Percentiles rank a stretch among this genome's conserved stretches.
Conservation (phyloP, 805 yeast species). For the Yamadazyma paraphyllophila region DNA sequence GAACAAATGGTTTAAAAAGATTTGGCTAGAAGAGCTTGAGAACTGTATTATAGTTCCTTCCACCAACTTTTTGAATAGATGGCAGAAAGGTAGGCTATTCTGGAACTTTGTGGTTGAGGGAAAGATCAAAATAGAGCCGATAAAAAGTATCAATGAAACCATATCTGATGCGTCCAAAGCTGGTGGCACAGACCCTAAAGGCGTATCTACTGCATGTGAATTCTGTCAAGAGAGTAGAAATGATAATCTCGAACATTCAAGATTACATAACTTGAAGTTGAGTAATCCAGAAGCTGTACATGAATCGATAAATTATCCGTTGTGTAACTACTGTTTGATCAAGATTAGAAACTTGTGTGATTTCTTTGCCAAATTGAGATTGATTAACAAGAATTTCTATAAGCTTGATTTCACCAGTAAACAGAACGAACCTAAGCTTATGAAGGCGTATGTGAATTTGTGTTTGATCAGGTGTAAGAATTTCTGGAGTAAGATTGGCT, state of each 20-base stretch:
- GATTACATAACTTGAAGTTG: slow-evolving; percentile 66
- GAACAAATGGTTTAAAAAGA: slow-evolving; percentile 58
- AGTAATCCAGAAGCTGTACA: slow-evolving; percentile 30
- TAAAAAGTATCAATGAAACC: slow-evolving; percentile 76
- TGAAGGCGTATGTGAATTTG: slow-evolving; percentile 52
- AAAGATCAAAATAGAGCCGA: slow-evolving; percentile 79
- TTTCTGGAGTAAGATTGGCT: slow-evolving; percentile 82
- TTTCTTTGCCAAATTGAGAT: slow-evolving; percentile 70
- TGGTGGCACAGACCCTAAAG: slow-evolving; percentile 50
- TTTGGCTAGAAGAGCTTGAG: slow-evolving; percentile 77
- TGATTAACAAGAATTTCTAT: slow-evolving; percentile 56
- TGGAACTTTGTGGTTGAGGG: slow-evolving; percentile 74
- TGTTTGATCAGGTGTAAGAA: slow-evolving; percentile 63
- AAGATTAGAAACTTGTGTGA: slow-evolving; percentile 83
- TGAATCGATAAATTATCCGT: slow-evolving; percentile 51
- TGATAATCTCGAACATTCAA: slow-evolving; percentile 70
- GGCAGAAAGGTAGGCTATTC: slow-evolving; percentile 48
- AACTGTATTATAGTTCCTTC: slow-evolving; percentile 33
- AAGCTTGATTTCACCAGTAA: slow-evolving; percentile 33
- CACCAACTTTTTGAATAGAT: slow-evolving; percentile 39
- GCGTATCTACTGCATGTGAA: slow-evolving; percentile 71
- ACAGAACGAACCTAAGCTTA: slow-evolving; percentile 32
- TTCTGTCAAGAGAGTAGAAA: slow-evolving; percentile 79
- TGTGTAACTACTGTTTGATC: slow-evolving; percentile 79
- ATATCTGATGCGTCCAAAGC: slow-evolving; percentile 30